phyloP scores from a whole-genome alignment of 257 asterid species.

The Salvia miltiorrhiza region DNA sequence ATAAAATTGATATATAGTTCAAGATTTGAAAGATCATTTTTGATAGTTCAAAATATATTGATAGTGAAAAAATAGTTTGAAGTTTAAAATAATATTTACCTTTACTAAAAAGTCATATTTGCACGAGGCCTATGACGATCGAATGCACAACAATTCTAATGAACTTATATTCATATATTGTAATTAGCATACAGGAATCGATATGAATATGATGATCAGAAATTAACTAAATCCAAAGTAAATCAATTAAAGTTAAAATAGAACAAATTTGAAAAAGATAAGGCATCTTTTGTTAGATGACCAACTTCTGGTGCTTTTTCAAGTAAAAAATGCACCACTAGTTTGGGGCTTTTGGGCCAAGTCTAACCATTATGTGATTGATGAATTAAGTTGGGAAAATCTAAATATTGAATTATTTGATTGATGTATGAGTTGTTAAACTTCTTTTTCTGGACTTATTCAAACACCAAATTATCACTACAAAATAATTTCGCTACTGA shows the following conservation, averaged over 20 bases:
- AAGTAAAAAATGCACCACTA: slow-evolving; percentile 25
- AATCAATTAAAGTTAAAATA: too few species aligned
- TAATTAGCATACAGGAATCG: not conserved
- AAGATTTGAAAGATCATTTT: too few species aligned
- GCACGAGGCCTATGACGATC: too few species aligned
- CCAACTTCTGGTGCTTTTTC: slow-evolving; percentile 18
- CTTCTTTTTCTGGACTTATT: slow-evolving; percentile 1
- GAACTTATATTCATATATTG: not conserved
- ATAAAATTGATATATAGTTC: too few species aligned
- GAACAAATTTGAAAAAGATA: not conserved
- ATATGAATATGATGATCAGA: not conserved
- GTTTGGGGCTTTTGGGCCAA: not conserved
- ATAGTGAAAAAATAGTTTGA: too few species aligned
- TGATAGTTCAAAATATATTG: too few species aligned
- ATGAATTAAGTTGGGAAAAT: not conserved
- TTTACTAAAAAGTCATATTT: too few species aligned
- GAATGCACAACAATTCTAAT: too few species aligned
- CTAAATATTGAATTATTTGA: not conserved
- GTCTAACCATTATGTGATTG: not conserved
- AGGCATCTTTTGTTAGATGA: slow-evolving; percentile 10
- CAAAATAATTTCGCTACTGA: not conserved
- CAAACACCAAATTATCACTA: not conserved
- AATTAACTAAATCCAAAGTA: not conserved
- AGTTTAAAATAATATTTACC: too few species aligned
- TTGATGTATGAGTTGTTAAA: not conserved